Conservation (phyloP, 108 stramenopile species). For the Nitzschia palea region DNA sequence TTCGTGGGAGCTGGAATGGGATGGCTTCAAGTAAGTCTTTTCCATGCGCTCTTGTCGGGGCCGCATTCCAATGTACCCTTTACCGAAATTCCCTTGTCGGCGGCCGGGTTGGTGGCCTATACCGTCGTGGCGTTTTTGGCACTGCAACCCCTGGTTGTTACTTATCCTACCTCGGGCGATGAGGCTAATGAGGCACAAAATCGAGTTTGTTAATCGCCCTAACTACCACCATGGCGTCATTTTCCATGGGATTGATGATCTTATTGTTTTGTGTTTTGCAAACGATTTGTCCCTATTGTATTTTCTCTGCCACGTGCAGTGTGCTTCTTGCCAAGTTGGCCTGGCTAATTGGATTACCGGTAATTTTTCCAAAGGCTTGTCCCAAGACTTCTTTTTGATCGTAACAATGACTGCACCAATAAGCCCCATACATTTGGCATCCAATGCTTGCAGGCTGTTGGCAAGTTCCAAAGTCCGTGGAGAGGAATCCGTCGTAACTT, state of each 20-base stretch:
- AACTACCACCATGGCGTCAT: slow-evolving; percentile 88
- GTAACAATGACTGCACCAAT: slow-evolving; percentile 95
- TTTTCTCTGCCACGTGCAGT: slow-evolving; percentile 67
- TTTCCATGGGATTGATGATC: slow-evolving; percentile 84
- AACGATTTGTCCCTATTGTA: slow-evolving; percentile 79
- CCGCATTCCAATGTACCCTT: slow-evolving; percentile 69
- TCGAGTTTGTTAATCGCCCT: slow-evolving; percentile 63
- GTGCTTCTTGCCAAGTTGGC: slow-evolving; percentile 51
- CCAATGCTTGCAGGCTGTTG: slow-evolving; percentile 50
- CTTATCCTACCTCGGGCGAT: neutral
- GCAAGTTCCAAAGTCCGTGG: slow-evolving; percentile 61
- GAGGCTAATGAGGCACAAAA: slow-evolving; percentile 40
- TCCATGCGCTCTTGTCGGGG: slow-evolving; percentile 58
- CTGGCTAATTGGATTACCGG: too few relatives aligned
- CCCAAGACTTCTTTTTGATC: slow-evolving; percentile 90
- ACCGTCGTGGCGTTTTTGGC: slow-evolving; percentile 48
- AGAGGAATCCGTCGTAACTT: slow-evolving; percentile 70
- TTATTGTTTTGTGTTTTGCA: slow-evolving; percentile 75
- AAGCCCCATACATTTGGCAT: slow-evolving; percentile 93
- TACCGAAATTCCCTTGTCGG: slow-evolving; percentile 58
- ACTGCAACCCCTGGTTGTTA: slow-evolving; percentile 19
- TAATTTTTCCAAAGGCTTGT: slow-evolving; percentile 70
- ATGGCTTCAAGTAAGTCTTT: slow-evolving; percentile 20
- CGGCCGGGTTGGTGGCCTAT: slow-evolving; percentile 70
- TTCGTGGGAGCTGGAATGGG: neutral